phyloP scores from a whole-genome alignment of 2,329 filamentous ascomycete genomes.

The Emmonsiellopsis sp. region DNA sequence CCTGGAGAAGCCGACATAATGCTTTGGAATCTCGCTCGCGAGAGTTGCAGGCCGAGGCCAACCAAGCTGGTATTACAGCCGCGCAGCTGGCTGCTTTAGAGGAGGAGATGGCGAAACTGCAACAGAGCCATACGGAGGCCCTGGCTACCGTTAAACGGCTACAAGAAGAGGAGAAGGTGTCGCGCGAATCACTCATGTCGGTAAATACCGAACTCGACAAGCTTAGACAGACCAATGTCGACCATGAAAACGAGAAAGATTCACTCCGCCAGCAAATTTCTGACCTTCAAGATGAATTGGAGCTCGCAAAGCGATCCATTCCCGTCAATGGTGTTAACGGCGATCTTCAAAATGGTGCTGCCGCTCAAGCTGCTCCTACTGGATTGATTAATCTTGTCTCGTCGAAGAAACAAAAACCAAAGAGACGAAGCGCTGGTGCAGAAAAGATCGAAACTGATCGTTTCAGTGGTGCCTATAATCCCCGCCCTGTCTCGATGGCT shows the following conservation, averaged over 20 bases:
- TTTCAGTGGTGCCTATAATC: conserved; percentile 88
- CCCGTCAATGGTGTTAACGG: conserved; percentile 58
- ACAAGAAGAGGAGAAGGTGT: conserved; percentile 83
- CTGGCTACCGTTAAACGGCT: conserved; percentile 83
- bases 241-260: conserved; percentile 76
- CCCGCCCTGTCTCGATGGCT: conserved; percentile 92
- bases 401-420: conserved; percentile 85
- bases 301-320: conserved; percentile 68
- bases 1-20: conserved; percentile 88
- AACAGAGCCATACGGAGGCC: conserved; percentile 83
- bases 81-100: conserved; percentile 87
- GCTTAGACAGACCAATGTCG: conserved; percentile 63
- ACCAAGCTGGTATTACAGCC: conserved; percentile 92
- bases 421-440: conserved; percentile 73
- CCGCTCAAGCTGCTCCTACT: conserved; percentile 48
- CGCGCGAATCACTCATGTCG: conserved; percentile 71
- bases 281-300: conserved; percentile 86
- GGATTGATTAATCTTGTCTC: conserved; percentile 95
- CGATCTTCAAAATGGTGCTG: conserved; percentile 57
- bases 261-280: conserved; percentile 78
- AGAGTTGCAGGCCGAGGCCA: conserved; percentile 91
- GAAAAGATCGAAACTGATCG: conserved; percentile 80
- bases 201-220: conserved; percentile 75
- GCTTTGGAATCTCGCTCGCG: conserved; percentile 81
- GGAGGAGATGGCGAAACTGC: conserved; percentile 87